Conservation (phyloP, 805 yeast species). For the Citeromyces matritensis region DNA sequence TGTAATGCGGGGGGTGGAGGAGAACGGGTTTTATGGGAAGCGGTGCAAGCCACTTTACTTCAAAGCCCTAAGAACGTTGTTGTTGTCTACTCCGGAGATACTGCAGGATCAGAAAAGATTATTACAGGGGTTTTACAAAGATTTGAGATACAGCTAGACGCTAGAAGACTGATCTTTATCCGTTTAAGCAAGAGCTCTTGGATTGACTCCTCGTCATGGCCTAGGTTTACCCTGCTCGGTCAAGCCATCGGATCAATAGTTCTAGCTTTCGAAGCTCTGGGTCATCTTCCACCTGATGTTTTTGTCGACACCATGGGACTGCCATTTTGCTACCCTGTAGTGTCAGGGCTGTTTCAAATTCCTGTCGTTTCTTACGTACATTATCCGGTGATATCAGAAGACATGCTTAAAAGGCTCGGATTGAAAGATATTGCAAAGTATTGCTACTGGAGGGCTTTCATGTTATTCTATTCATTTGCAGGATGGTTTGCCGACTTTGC, state of each 20-base stretch:
- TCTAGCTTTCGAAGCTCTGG: slow-evolving; percentile 57
- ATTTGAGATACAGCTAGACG: slow-evolving; percentile 40
- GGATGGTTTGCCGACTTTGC: slow-evolving; percentile 57
- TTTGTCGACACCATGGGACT: slow-evolving; percentile 92
- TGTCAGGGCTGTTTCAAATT: slow-evolving; percentile 36
- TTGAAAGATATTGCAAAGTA: slow-evolving; percentile 22
- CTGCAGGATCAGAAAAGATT: slow-evolving; percentile 27
- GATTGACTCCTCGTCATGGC: not conserved
- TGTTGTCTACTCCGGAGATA: slow-evolving; percentile 35
- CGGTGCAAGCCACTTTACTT: slow-evolving; percentile 55
- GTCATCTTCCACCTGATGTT: slow-evolving; percentile 65
- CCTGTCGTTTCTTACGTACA: slow-evolving; percentile 89
- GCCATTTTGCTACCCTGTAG: slow-evolving; percentile 71
- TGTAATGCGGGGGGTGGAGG: slow-evolving; percentile 98
- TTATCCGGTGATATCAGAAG: slow-evolving; percentile 80
- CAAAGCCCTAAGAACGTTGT: slow-evolving; percentile 34
- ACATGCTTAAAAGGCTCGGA: slow-evolving; percentile 59
- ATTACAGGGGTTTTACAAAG: slow-evolving; percentile 34
- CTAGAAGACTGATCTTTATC: slow-evolving; percentile 41
- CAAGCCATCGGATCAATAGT: slow-evolving; percentile 74
- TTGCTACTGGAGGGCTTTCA: slow-evolving; percentile 59
- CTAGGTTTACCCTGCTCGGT: slow-evolving; percentile 57
- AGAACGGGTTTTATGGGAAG: slow-evolving; percentile 92
- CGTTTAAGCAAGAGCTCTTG: slow-evolving; percentile 25
- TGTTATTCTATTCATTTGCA: slow-evolving; percentile 44